Base-by-base conservation (phyloP, 352 stramenopile genomes). In the Poterioochromonas sp. region DNA sequence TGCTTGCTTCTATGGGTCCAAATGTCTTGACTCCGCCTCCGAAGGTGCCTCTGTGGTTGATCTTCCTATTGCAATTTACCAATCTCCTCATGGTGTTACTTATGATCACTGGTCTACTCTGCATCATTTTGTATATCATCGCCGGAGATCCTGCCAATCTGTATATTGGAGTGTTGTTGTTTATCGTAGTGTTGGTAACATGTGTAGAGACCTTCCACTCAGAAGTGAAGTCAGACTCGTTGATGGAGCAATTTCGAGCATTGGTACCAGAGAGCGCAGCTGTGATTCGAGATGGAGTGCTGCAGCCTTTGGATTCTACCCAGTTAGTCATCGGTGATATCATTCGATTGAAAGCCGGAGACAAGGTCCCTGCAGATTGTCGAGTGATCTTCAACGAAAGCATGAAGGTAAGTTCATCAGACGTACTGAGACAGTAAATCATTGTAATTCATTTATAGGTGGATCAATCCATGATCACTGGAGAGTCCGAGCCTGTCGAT, bases 381-480 rank as follows among this genome's bases (percentile, higher is more conserved):
- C 62, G 62, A 26, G 32, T 71, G 2, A 71, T 71, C 26, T 37
- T 5, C 1, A 22, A 29, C 15, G 2, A 58, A 8, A 35, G 1
- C 12, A 70, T 62, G 32, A 62, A 77, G 26, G 40, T 32, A 35
- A 29, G 73, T 18, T 32, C 43, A 29, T 41, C 76, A 60, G 26
- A 29, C 15, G 26, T 35, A 49, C 47, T 79, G 0, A 80, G 41
- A 83, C 8, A 80, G 79, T 34, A 78, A 82, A 44, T 74, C 82
- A 41, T 62, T 76, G 0, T 54, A 68, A 44, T 44, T 62, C 22
- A 35, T 80, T 39, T 37, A 54, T n/a, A 92, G 37, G 82, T 90
- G 3, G 88, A 92, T 76, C 87, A 90, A 76, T 84, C 85, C 12
- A 82, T 86, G 11, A 76, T 92, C n/a, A 92, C 88, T n/a, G 88